Conservation (phyloP, 768 basidiomycete species). For the Boletales sp. region DNA sequence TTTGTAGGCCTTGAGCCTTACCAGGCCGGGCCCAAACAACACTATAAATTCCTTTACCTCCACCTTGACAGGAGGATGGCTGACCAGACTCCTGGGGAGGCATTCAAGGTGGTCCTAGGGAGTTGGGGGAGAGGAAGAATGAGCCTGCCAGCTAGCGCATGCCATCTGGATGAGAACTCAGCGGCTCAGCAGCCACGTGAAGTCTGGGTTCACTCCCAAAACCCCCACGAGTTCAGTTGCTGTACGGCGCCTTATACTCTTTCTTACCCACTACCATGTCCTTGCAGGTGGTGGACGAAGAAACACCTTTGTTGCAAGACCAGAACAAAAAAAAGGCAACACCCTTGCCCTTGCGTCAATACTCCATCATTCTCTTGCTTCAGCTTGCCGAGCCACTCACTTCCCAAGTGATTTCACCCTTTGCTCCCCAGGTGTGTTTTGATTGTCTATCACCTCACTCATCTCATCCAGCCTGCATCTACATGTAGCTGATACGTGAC, state of each 20-base stretch:
- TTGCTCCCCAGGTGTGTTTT: constrained; percentile 60
- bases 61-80: too few relatives aligned
- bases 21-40: too few relatives aligned
- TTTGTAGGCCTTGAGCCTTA: too few relatives aligned
- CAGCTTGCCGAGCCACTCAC: constrained; percentile 79
- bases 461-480: neutral
- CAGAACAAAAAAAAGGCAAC: constrained; percentile 39
- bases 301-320: constrained; percentile 52
- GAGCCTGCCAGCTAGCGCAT: too few relatives aligned
- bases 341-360: constrained; percentile 68
- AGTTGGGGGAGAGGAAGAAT: too few relatives aligned
- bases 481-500: constrained; percentile 54
- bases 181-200: too few relatives aligned
- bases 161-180: too few relatives aligned
- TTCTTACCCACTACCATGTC: constrained; percentile 23
- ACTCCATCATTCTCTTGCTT: constrained; percentile 64
- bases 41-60: too few relatives aligned
- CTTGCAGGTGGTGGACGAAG: constrained; percentile 45
- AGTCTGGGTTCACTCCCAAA: too few relatives aligned
- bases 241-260: constrained; percentile 29
- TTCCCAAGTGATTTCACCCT: constrained; percentile 72
- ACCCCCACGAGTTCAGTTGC: too few relatives aligned
- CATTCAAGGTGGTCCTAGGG: too few relatives aligned
- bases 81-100: too few relatives aligned
- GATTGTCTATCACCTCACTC: neutral